phyloP scores from a whole-genome alignment of 768 basidiomycete genomes.

The Clathrus columnatus region DNA sequence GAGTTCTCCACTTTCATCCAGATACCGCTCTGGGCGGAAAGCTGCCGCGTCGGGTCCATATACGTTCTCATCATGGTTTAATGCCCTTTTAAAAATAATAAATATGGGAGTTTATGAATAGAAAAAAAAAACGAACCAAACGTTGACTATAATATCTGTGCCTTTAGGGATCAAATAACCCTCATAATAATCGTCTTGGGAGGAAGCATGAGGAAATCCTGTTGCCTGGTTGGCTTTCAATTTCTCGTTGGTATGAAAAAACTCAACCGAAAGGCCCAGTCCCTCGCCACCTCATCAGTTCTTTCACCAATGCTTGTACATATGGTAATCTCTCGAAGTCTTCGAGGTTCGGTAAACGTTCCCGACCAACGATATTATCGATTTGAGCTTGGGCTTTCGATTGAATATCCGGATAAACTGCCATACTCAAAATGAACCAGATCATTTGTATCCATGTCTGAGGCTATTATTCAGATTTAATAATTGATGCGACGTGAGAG shows the following conservation, averaged over 20 bases:
- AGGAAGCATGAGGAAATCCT: constrained; percentile 36
- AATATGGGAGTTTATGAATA: neutral
- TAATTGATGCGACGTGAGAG: neutral
- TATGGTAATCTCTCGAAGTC: constrained; percentile 14
- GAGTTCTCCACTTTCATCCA: constrained; percentile 18
- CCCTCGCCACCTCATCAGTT: constrained; percentile 12
- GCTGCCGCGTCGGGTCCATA: constrained; percentile 8
- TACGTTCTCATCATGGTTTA: neutral
- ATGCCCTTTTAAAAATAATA: constrained; percentile 3
- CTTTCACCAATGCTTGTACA: constrained; percentile 9
- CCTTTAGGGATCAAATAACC: constrained; percentile 30
- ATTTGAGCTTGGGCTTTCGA: constrained; percentile 14
- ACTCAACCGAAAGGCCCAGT: constrained; percentile 7
- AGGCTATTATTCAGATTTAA: neutral
- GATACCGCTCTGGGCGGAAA: constrained; percentile 15
- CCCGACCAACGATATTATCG: constrained; percentile 11
- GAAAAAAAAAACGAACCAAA: constrained; percentile 18
- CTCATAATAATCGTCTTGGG: constrained; percentile 27
- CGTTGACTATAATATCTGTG: constrained; percentile 25
- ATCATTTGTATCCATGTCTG: constrained; percentile 20
- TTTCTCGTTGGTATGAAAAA: neutral
- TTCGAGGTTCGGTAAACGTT: constrained; percentile 9
- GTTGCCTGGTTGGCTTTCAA: neutral
- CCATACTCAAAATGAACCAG: constrained; percentile 47
- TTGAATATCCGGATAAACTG: constrained; percentile 33